These are phyloP conservation scores for Rheum nobile DNA, from an alignment of 148 eudicot genomes.

Conservation along the genomic window DNA sequence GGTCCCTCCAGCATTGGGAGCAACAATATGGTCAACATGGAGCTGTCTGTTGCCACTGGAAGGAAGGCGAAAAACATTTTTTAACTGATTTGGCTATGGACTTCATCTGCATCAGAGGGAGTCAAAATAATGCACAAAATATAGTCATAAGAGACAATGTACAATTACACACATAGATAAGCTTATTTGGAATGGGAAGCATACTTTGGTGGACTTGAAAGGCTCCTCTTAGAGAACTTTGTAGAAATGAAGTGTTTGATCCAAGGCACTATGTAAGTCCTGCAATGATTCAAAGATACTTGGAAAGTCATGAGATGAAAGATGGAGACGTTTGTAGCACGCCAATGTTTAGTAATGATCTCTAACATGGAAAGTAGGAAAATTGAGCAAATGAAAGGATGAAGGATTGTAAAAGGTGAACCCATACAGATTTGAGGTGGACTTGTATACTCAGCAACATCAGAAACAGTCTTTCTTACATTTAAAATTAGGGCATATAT, in stretches of 20 bases:
- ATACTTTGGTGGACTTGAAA: too few species aligned
- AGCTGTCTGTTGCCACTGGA: conserved; percentile 66
- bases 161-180: background rate
- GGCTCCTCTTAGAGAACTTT: conserved; percentile 89
- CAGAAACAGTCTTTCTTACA: conserved; percentile 86
- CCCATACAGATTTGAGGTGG: conserved; percentile 71
- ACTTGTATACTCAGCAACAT: conserved; percentile 60
- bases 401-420: conserved; percentile 54
- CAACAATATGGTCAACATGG: conserved; percentile 74
- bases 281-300: conserved; percentile 12
- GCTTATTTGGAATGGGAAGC: too few species aligned
- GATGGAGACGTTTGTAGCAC: background rate
- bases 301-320: background rate
- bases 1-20: conserved; percentile 76
- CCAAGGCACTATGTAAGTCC: conserved; percentile 67
- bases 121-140: background rate
- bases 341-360: background rate
- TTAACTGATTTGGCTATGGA: conserved; percentile 56
- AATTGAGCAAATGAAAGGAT: background rate
- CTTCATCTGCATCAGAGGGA: conserved; percentile 40
- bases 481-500: conserved; percentile 77
- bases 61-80: conserved; percentile 71
- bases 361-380: background rate
- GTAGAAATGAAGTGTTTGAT: conserved; percentile 74
- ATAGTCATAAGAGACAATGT: background rate